These are phyloP conservation scores for Westerdykella ornata DNA, from an alignment of 2,329 filamentous ascomycete genomes.

Conservation along the genomic window DNA sequence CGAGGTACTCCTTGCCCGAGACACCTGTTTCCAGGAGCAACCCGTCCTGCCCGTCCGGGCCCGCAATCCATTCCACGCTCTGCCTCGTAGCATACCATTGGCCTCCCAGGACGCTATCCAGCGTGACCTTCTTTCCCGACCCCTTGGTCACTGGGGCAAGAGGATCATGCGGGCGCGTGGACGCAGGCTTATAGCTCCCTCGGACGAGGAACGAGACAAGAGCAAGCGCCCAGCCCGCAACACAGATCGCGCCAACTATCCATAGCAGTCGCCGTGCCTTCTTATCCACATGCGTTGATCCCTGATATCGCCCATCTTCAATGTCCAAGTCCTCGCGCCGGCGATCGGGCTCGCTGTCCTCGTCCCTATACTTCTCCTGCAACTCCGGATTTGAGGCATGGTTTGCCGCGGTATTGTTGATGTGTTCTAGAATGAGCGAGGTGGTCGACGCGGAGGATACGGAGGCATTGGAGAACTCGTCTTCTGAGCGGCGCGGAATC, in stretches of 20 bases:
- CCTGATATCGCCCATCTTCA: conserved; percentile 45
- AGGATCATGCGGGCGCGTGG: conserved; percentile 61
- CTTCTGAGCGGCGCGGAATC: conserved; percentile 27
- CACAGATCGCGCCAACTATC: conserved; percentile 54
- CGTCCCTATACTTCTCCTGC: conserved; percentile 35
- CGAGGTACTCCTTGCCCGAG: conserved; percentile 60
- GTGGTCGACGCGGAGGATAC: conserved; percentile 75
- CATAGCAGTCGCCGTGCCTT: conserved; percentile 58
- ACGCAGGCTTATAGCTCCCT: conserved; percentile 60
- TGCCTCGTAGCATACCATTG: conserved; percentile 59
- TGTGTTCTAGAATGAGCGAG: conserved; percentile 72
- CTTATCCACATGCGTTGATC: conserved; percentile 54
- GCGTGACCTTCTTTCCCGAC: conserved; percentile 63
- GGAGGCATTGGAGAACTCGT: conserved; percentile 46
- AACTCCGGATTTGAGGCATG: conserved; percentile 21
- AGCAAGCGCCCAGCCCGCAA: conserved; percentile 62
- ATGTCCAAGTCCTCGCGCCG: conserved; percentile 47
- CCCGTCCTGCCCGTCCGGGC: conserved; percentile 72
- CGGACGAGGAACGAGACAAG: conserved; percentile 60
- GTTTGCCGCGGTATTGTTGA: conserved; percentile 51
- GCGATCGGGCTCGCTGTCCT: conserved; percentile 32
- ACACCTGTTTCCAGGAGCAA: conserved; percentile 68
- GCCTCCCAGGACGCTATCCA: conserved; percentile 63
- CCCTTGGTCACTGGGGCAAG: conserved; percentile 56
- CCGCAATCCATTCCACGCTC: conserved; percentile 69